Conservation (phyloP, 148 eudicot genomes). For the Vaccinium vitisidaea region DNA sequence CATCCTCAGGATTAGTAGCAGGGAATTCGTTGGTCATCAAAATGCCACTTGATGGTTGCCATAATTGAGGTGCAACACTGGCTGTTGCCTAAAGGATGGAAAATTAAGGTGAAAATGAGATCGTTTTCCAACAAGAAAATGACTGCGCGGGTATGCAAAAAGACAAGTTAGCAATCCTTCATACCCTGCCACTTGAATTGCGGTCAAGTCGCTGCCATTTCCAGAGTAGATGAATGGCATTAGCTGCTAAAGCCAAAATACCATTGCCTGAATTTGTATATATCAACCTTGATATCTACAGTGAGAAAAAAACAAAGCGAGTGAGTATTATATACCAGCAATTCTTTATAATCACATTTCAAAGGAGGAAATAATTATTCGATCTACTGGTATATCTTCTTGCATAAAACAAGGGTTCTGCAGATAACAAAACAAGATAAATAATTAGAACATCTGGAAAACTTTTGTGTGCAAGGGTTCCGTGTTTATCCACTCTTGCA, state of each 20-base stretch:
- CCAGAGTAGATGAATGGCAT: slow-evolving; percentile 92
- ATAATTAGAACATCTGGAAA: background rate
- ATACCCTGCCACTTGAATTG: slow-evolving; percentile 66
- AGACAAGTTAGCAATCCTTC: background rate
- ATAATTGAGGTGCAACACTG: slow-evolving; percentile 65
- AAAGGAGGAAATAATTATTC: background rate
- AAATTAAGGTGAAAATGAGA: background rate
- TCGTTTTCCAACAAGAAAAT: background rate
- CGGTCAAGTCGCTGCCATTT: slow-evolving; percentile 78
- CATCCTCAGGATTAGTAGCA: slow-evolving; percentile 64
- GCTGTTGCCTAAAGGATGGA: slow-evolving; percentile 63
- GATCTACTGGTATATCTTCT: background rate
- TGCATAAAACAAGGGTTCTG: background rate
- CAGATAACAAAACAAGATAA: background rate
- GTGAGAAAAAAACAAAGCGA: slow-evolving; percentile 18
- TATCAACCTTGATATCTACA: slow-evolving; percentile 81
- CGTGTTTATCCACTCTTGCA: background rate
- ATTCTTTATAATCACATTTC: background rate
- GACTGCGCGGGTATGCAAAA: background rate
- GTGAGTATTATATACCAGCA: background rate
- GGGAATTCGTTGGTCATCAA: slow-evolving; percentile 77
- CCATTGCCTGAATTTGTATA: slow-evolving; percentile 87
- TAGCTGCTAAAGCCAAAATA: slow-evolving; percentile 76
- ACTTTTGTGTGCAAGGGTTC: background rate
- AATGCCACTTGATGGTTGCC: slow-evolving; percentile 86